Evolutionary conservation across 208 protist species (phyloP), one percentile per base, ranked within the genome.

Genomic region (Leishmania aethiopica): DNA sequence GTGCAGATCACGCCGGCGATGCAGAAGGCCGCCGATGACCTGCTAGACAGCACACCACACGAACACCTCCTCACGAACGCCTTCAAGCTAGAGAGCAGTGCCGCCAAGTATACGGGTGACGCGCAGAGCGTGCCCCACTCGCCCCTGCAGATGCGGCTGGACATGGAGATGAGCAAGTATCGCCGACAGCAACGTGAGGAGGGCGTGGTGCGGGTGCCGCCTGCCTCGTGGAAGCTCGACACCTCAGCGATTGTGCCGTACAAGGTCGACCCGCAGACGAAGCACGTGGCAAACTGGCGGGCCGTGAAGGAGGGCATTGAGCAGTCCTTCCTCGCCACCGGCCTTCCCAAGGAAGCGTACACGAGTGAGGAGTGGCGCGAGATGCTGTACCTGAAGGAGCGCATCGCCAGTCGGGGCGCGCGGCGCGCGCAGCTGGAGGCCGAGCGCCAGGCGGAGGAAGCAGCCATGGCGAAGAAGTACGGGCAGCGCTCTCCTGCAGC

Each of bases 261-360:
- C 85, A 92, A 94, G 74, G 60, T 96, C 37, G 89, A 97, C 85
- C 81, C 83, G 35, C 85, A 94, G 35, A 91, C 84, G 37, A 90
- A 88, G 75, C 91, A 81, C 60, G 85, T 98, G 45, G 88, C 87
- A 35, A 98, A 98, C 86, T 98, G 95, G 94, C 89, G 95, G 5
- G 93, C 93, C 74, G 95, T 98, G 72, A 98, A 96, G 86, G 87
- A 86, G 47, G 92, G 93, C 40, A 94, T 98, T 79, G 95, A 98
- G 87, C 82, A 89, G 73, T 96, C 93, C 5, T 98, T 98, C 83
- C 83, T 95, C 42, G 85, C 87, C 42, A 91, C 91, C 37, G 93
- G 95, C 0, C 86, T 98, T 70, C 92, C 93, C 51, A 80, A 89
- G 77, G 90, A 92, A 74, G 90, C 92, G n/a, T 98, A 97, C 87